Percentiles rank a stretch among this genome's conserved stretches.
These are phyloP conservation scores for Chytriomyces hyalinus DNA, from an alignment of 192 early-diverging fungal species.

Conservation along the genomic window DNA sequence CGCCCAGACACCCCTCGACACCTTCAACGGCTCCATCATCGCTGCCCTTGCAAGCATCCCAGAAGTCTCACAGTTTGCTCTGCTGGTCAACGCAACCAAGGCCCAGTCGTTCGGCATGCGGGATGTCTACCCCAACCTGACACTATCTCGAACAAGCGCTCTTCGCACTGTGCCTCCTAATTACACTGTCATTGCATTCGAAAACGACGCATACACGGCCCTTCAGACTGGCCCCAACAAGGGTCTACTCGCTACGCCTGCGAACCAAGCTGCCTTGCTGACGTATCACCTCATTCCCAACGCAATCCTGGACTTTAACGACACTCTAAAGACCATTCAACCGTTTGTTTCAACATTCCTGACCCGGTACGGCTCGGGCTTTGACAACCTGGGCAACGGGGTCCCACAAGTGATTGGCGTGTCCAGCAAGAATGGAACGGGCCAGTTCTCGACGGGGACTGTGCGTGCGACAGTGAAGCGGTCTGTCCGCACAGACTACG, in stretches of 20 bases:
- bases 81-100: not conserved
- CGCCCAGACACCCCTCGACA: no score
- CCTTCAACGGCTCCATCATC: not conserved
- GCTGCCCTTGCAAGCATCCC: not conserved
- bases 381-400: not conserved
- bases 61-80: not conserved
- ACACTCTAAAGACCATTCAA: not conserved
- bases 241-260: not conserved
- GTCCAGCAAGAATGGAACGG: not conserved
- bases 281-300: constrained; percentile 8
- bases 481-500: not conserved
- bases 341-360: not conserved
- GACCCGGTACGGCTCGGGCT: not conserved
- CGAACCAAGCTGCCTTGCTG: not conserved
- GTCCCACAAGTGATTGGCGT: not conserved
- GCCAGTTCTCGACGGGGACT: not conserved
- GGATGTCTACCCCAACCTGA: constrained; percentile 5
- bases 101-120: not conserved
- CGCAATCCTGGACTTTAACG: not conserved
- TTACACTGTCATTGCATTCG: constrained; percentile 18
- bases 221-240: not conserved
- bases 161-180: not conserved
- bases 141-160: not conserved
- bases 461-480: not conserved
- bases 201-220: constrained; percentile 2